These are phyloP conservation scores for Komagataella ulmi DNA, from an alignment of 805 yeast genomes.

Conservation along the genomic window DNA sequence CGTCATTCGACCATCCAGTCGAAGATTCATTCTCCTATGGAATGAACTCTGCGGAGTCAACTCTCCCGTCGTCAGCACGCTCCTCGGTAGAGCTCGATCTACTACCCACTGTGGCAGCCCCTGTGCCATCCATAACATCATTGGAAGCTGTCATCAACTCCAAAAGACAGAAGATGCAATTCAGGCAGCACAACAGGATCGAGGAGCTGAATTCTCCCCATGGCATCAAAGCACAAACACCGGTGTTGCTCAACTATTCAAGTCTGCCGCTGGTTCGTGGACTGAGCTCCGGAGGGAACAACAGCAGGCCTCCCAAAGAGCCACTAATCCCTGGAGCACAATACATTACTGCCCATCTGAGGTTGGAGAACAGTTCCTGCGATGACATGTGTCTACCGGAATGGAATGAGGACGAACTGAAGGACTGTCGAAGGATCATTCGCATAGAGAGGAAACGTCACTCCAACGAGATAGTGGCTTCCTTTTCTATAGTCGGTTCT, in stretches of 20 bases:
- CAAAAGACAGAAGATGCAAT: neutral
- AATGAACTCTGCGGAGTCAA: neutral
- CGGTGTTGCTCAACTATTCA: neutral
- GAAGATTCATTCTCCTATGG: neutral
- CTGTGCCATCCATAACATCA: neutral
- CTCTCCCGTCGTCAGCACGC: neutral
- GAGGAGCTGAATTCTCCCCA: neutral
- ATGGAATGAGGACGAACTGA: conserved; percentile 32
- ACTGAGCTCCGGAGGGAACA: conserved; percentile 42
- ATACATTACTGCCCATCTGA: conserved; percentile 32
- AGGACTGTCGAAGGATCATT: conserved; percentile 42
- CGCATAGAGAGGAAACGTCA: conserved; percentile 42
- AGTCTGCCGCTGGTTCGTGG: conserved; percentile 37
- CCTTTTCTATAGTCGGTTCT: conserved; percentile 37
- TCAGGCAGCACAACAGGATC: neutral
- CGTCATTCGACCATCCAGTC: neutral
- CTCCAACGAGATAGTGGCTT: conserved; percentile 30
- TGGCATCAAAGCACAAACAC: neutral
- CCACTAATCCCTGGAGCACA: conserved; percentile 7
- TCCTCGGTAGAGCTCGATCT: neutral
- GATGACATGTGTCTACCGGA: conserved; percentile 35
- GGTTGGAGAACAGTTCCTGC: conserved; percentile 29
- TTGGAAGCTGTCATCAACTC: neutral
- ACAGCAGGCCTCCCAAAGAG: conserved; percentile 38
- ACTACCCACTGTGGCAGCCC: neutral